Conservation (phyloP, 2,329 filamentous ascomycete species). For the Cladosporium oxysporum region DNA sequence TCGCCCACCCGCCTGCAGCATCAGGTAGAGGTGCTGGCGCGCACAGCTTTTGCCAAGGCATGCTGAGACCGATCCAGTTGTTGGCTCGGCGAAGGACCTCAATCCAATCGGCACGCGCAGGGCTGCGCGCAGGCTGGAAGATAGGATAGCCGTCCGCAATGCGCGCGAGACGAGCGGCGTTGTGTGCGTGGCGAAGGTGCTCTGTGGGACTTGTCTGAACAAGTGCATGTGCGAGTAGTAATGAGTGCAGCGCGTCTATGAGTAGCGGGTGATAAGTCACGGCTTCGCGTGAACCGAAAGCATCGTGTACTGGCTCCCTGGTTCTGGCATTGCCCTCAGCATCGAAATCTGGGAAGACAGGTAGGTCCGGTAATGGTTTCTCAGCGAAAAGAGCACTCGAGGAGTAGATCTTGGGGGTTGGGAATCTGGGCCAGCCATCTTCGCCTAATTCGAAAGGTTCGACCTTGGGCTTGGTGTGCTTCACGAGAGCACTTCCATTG, state of each 20-base stretch:
- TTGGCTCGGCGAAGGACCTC: constrained; percentile 68
- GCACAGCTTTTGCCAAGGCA: constrained; percentile 72
- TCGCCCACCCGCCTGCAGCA: constrained; percentile 37
- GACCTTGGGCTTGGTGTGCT: constrained; percentile 38
- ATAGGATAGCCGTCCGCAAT: constrained; percentile 79
- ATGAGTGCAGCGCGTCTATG: constrained; percentile 73
- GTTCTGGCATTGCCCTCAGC: constrained; percentile 23
- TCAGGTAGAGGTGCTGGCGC: constrained; percentile 47
- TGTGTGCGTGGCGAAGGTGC: constrained; percentile 76
- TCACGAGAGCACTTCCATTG: constrained; percentile 44
- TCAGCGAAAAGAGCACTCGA: constrained; percentile 70
- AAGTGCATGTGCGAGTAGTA: constrained; percentile 73
- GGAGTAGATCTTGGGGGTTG: constrained; percentile 54
- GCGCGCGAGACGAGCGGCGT: constrained; percentile 73
- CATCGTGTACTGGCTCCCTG: constrained; percentile 33
- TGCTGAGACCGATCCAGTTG: constrained; percentile 68
- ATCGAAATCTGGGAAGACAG: constrained; percentile 61
- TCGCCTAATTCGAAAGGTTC: constrained; percentile 37
- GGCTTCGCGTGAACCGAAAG: constrained; percentile 56
- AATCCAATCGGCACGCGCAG: constrained; percentile 77
- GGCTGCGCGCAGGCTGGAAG: constrained; percentile 71
- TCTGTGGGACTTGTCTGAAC: constrained; percentile 77
- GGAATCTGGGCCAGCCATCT: constrained; percentile 49
- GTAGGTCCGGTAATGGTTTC: constrained; percentile 65
- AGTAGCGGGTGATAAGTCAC: constrained; percentile 81